phyloP scores from a whole-genome alignment of 2,329 filamentous ascomycete species.

The Phialophora expanda region DNA sequence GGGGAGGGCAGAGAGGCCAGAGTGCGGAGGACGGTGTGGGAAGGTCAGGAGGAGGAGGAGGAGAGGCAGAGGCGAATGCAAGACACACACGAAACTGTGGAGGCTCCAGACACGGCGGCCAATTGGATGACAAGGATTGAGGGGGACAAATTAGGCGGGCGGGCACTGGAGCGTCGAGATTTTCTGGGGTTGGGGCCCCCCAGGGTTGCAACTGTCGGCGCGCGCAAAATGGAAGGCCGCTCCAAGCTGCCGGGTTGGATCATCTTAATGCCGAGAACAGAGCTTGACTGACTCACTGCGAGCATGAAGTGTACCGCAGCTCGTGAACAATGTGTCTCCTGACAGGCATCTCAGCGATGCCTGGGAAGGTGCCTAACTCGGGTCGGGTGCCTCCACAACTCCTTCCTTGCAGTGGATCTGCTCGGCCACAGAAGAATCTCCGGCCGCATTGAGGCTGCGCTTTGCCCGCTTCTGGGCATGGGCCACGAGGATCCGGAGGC shows the following conservation, averaged over 20 bases:
- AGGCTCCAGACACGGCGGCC: conserved; percentile 1
- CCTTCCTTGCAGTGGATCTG: conserved; percentile 12
- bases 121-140: not conserved
- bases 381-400: conserved; percentile 1
- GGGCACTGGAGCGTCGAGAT: not conserved
- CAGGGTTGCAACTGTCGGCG: not conserved
- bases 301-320: not conserved
- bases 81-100: not conserved
- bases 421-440: conserved; percentile 30
- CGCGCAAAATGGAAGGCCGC: conserved; percentile 1
- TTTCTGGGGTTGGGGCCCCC: conserved; percentile 12
- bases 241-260: not conserved
- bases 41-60: conserved; percentile 1
- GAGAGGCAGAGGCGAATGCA: not conserved
- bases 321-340: not conserved
- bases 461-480: not conserved
- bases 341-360: too few relatives aligned
- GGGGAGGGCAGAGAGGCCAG: not conserved
- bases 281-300: not conserved
- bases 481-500: not conserved
- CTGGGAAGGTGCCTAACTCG: too few relatives aligned
- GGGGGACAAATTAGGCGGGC: not conserved
- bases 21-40: not conserved
- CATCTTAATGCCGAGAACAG: not conserved
- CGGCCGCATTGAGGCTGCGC: conserved; percentile 7